Base-by-base conservation (phyloP, 2,329 filamentous ascomycete species). In the Zelopaecilomyces penicillatus region DNA sequence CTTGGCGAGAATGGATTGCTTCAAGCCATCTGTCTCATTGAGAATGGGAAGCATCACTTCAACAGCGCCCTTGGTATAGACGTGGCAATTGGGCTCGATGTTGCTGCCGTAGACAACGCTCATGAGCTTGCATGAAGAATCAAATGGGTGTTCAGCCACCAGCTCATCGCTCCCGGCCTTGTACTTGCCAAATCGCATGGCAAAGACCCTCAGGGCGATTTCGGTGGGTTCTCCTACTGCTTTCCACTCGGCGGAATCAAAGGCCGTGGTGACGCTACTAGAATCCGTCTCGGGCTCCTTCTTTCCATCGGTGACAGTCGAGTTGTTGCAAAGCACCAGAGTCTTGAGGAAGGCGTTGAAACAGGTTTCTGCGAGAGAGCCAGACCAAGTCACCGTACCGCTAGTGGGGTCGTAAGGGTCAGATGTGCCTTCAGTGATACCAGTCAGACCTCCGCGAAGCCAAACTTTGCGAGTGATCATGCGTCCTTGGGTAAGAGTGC, bases 61-160 rank as follows among this genome's bases (percentile, higher is more conserved):
- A 12, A 76, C 66, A 1, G 77, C 77, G 35, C 77, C 77, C 55
- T 80, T 81, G 56, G 74, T 73, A 50, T 76, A 79, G 12, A 78
- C 69, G 9, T 66, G 62, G 39, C 58, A 57, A 8, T 60, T 57
- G 8, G 59, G 56, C 27, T 64, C 63, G 11, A 61, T 12, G 2
- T 58, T 59, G 37, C 54, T 60, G 6, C 61, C 60, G 37, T 83
- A 85, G 29, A 86, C 74, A 40, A 87, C 82, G 33, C 80, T 83
- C 83, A 87, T 87, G 47, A 82, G 75, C 66, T 87, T 87, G 62
- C 83, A 76, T 33, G 78, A 77, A 0, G 82, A 86, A 58, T 87
- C 83, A 55, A 87, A 87, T 2, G 83, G 82, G 43, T 82, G 82
- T 54, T 87, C 84, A 2, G 78, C 74, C 7, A 84, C 54, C 37